Conservation (phyloP, 495 filamentous ascomycete genomes). For the Lasiosphaeria ovina region DNA sequence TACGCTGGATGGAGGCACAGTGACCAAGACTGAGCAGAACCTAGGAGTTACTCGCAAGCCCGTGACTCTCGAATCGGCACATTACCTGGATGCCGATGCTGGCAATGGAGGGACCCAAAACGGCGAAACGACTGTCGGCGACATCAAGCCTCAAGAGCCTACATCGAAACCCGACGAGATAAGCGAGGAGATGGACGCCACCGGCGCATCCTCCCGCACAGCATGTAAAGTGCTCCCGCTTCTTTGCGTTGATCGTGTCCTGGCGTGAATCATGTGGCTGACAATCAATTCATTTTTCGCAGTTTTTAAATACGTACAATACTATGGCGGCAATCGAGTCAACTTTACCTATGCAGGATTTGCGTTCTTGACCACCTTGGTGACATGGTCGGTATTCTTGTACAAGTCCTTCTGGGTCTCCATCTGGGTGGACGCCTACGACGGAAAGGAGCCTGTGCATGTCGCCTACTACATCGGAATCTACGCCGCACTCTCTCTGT, state of each 20-base stretch:
- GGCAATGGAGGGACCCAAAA: slow-evolving; percentile 14
- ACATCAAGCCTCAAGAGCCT: neutral
- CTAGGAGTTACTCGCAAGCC: slow-evolving; percentile 34
- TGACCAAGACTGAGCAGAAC: slow-evolving; percentile 36
- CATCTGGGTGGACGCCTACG: slow-evolving; percentile 53
- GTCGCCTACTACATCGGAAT: slow-evolving; percentile 39
- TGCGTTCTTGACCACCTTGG: slow-evolving; percentile 28
- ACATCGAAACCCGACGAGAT: slow-evolving; percentile 14
- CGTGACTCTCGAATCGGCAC: slow-evolving; percentile 20
- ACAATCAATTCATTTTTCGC: neutral
- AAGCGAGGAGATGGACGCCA: slow-evolving; percentile 24
- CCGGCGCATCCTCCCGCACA: slow-evolving; percentile 32
- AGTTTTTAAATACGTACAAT: slow-evolving; percentile 39
- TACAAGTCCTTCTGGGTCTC: slow-evolving; percentile 41
- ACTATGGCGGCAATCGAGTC: slow-evolving; percentile 36
- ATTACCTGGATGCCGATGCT: slow-evolving; percentile 12
- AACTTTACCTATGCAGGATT: slow-evolving; percentile 16
- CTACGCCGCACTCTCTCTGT: slow-evolving; percentile 33
- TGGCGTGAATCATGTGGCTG: too few species aligned
- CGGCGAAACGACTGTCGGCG: neutral
- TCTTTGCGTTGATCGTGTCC: neutral
- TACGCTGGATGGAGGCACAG: slow-evolving; percentile 39
- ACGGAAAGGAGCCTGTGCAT: slow-evolving; percentile 30
- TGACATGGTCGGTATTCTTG: slow-evolving; percentile 30
- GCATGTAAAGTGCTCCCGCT: slow-evolving; percentile 27